Conservation (phyloP, 805 yeast species). For the Lipomyces spencermartinsiae region DNA sequence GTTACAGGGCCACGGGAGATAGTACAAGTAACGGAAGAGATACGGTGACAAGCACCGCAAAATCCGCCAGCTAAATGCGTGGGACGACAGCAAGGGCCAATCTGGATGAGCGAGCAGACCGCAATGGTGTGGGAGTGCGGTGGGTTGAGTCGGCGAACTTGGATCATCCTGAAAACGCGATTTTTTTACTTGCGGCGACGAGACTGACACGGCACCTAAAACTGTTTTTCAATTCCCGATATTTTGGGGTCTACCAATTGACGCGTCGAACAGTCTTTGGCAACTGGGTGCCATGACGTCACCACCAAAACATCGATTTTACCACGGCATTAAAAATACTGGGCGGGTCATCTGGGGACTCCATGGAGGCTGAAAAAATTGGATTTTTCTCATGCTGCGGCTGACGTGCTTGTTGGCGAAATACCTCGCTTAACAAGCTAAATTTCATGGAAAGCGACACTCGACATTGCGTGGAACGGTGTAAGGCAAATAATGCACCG, state of each 20-base stretch:
- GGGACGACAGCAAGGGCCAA: background rate
- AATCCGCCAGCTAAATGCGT: conserved; percentile 6
- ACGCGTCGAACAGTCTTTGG: too few relatives aligned
- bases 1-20: background rate
- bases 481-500: background rate
- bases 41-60: background rate
- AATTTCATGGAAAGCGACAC: background rate
- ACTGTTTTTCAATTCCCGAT: background rate
- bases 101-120: background rate
- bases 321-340: background rate
- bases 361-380: background rate
- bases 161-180: background rate
- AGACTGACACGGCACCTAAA: background rate
- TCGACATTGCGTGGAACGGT: background rate
- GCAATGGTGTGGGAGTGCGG: background rate
- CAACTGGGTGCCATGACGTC: background rate
- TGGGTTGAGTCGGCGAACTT: background rate
- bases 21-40: background rate
- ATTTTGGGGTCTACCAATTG: too few relatives aligned
- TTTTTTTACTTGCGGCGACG: background rate
- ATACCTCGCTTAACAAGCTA: too few relatives aligned
- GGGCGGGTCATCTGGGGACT: too few relatives aligned
- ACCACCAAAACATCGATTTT: background rate
- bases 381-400: background rate
- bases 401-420: background rate